phyloP scores from a whole-genome alignment of 768 basidiomycete species.

The Boletus pseudo-olivaceus region DNA sequence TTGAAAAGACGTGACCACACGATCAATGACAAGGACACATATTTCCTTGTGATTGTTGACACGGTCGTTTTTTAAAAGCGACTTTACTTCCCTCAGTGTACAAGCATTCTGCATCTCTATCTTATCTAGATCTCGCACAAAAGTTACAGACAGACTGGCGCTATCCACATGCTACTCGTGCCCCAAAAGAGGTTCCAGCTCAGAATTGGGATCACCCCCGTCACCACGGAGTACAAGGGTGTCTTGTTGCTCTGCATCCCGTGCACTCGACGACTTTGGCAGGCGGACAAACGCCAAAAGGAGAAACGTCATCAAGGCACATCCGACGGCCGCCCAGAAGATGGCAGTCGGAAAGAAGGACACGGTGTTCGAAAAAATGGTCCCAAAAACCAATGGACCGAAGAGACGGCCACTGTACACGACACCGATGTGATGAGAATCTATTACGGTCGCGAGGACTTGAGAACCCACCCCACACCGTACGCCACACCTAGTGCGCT shows the following conservation, averaged over 20 bases:
- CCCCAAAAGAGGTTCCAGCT: not conserved
- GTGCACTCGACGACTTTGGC: not conserved
- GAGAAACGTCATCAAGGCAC: not conserved
- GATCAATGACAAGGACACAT: no score
- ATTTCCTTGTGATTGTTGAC: no score
- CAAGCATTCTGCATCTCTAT: no score
- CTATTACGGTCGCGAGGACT: not conserved
- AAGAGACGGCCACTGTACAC: not conserved
- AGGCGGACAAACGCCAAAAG: not conserved
- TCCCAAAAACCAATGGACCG: not conserved
- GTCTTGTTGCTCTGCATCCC: not conserved
- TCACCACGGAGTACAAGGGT: not conserved
- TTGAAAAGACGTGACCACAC: no score
- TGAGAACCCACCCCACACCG: not conserved
- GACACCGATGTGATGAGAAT: not conserved
- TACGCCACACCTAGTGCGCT: not conserved
- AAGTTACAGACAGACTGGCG: not conserved
- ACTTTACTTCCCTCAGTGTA: no score
- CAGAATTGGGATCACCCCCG: not conserved
- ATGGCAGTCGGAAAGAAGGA: not conserved
- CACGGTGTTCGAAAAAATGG: not conserved
- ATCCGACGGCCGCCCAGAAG: not conserved
- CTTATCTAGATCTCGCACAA: no score
- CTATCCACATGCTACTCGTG: not conserved
- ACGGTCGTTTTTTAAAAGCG: no score